Conservation (phyloP, 129 eudicot genomes). For the Kitagawia praeruptora region DNA sequence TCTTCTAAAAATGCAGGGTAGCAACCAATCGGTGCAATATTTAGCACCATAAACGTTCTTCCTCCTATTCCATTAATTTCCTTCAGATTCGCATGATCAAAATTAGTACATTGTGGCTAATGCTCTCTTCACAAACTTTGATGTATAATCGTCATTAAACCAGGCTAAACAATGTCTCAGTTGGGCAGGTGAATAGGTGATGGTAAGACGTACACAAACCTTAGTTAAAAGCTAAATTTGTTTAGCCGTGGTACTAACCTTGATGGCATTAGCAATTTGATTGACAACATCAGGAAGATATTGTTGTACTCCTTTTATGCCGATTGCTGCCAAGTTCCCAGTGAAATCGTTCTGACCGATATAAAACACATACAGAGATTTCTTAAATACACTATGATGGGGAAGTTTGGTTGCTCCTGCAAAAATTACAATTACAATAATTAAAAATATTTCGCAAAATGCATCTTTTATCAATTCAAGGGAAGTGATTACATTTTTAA, state of each 20-base stretch:
- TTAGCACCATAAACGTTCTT: slow-evolving; percentile 64
- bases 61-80: slow-evolving; percentile 70
- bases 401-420: slow-evolving; percentile 51
- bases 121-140: not conserved
- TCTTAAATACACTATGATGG: slow-evolving; percentile 40
- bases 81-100: slow-evolving; percentile 22
- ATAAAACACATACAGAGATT: slow-evolving; percentile 82
- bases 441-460: not conserved
- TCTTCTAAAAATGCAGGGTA: slow-evolving; percentile 78
- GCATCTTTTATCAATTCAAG: not conserved
- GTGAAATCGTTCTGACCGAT: slow-evolving; percentile 96
- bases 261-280: slow-evolving; percentile 52
- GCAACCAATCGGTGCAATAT: slow-evolving; percentile 91
- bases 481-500: no score
- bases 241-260: slow-evolving; percentile 27
- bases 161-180: not conserved
- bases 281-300: slow-evolving; percentile 62
- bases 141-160: not conserved
- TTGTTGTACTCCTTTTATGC: slow-evolving; percentile 43
- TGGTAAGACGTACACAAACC: not conserved
- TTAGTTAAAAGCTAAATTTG: not conserved
- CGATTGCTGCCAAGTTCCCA: slow-evolving; percentile 44
- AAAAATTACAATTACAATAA: not conserved
- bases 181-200: not conserved
- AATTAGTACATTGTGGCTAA: not conserved